Evolutionary conservation across 192 early-diverging fungal genomes (phyloP).

Genomic region (Endogone sp.): DNA sequence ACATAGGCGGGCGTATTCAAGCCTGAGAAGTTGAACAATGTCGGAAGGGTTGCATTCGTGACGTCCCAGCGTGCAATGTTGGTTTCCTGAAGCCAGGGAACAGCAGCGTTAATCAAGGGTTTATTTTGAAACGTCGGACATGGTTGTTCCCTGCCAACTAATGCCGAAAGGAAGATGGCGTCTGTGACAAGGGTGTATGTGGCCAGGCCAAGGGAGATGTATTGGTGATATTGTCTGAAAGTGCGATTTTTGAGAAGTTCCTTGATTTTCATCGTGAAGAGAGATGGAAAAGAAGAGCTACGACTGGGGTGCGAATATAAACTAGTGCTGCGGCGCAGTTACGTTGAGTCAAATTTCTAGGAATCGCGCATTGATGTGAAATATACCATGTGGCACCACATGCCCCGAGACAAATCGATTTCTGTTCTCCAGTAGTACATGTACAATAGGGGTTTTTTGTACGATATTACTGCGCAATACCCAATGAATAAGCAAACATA

Average conservation of each 20-base stretch:
- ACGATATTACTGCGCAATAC: too few relatives aligned
- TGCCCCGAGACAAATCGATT: too few relatives aligned
- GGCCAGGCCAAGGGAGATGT: not conserved
- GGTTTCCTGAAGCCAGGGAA: not conserved
- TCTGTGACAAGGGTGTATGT: not conserved
- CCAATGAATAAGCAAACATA: too few relatives aligned
- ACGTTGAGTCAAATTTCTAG: too few relatives aligned
- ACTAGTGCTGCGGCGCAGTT: too few relatives aligned
- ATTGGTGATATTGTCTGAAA: not conserved
- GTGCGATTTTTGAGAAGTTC: not conserved
- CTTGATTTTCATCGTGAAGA: not conserved
- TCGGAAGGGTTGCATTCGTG: not conserved
- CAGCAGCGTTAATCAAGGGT: not conserved
- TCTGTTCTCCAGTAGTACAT: too few relatives aligned
- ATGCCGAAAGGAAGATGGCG: not conserved
- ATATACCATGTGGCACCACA: too few relatives aligned
- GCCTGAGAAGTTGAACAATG: not conserved
- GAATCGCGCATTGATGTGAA: too few relatives aligned
- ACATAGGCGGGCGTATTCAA: not conserved
- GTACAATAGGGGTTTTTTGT: too few relatives aligned
- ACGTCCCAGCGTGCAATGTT: constrained; percentile 3
- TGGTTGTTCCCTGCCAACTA: not conserved
- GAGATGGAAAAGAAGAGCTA: not conserved
- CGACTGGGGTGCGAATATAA: too few relatives aligned
- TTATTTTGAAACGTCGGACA: not conserved